Percentiles rank a stretch among this genome's conserved stretches.
These are phyloP conservation scores for Phytopythium aichiense DNA, from an alignment of 352 stramenopile genomes.

Conservation along the genomic window DNA sequence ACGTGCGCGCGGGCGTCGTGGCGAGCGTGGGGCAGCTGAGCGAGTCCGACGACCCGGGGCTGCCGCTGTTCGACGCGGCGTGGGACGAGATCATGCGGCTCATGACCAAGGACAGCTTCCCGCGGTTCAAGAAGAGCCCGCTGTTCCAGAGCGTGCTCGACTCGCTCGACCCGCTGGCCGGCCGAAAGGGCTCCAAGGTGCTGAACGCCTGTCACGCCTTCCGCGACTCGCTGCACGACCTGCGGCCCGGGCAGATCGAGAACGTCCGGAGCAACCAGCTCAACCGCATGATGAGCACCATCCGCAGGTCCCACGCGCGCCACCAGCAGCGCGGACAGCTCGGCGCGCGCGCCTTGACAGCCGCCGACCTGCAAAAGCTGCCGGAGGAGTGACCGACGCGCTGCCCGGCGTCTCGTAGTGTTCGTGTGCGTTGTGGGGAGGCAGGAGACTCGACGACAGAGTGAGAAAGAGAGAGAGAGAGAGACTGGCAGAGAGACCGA, in stretches of 20 bases:
- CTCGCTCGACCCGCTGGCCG: conserved; percentile 55
- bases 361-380: conserved; percentile 9
- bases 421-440: background rate
- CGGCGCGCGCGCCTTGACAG: conserved; percentile 9
- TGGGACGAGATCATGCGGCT: conserved; percentile 78
- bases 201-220: conserved; percentile 70
- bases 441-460: background rate
- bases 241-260: conserved; percentile 55
- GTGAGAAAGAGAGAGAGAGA: background rate
- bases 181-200: conserved; percentile 57
- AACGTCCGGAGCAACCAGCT: conserved; percentile 41
- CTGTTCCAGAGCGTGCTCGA: conserved; percentile 65
- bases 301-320: conserved; percentile 54
- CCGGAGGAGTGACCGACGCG: conserved; percentile 3
- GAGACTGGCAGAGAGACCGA: background rate
- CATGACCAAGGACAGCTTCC: conserved; percentile 80
- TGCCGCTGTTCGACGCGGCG: conserved; percentile 48
- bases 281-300: conserved; percentile 65
- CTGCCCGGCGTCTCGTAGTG: conserved; percentile 1
- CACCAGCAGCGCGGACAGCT: conserved; percentile 15
- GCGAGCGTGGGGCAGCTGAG: conserved; percentile 9
- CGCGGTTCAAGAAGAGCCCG: conserved; percentile 72
- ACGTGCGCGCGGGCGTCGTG: conserved; percentile 47
- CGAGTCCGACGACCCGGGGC: conserved; percentile 18
- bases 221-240: conserved; percentile 56